Base-by-base conservation (phyloP, 148 eudicot genomes). In the Simmondsia chinensis region DNA sequence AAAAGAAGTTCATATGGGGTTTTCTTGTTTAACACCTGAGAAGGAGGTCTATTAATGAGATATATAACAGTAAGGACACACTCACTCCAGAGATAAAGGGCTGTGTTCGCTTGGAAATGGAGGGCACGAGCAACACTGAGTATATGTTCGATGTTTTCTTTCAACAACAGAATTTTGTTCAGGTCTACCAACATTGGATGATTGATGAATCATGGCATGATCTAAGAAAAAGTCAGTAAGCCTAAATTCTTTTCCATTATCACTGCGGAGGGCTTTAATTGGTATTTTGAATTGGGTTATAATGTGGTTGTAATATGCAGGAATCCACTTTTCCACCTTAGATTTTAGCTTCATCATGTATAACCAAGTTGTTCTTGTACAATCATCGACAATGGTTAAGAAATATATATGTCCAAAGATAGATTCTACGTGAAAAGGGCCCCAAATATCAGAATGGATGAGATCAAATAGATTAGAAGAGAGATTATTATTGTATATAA, bases 101-200 rank as follows among this genome's bases (percentile, higher is more conserved):
- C 43, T 0, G 37, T 7, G 0, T 37, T 14, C 1, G 43, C 8
- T 4, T 34, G 54, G 25, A 50, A 50, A 2, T 0, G 16, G 1
- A 35, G 9, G 7, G 22, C 33, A 0, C 43, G 5, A 2, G 43
- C 13, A 1, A 16, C 26, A 3, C 37, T 32, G 13, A 49, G 18
- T 0, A 49, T 0, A 12, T 49, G 30, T n/a, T 11, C 15, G n/a
- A 14, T 49, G 42, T 7, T 50, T 50, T n/a, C 54, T 14, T 2
- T 50, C 54, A 1, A 35, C 43, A 1, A 50, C 22, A 3, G 32
- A 21, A 24, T 50, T 36, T 16, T 50, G 31, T n/a, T n/a, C n/a
- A n/a, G n/a, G n/a, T n/a, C n/a, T n/a, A n/a, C n/a, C n/a, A n/a
- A n/a, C n/a, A n/a, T n/a, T n/a, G n/a, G n/a, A n/a, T n/a, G n/a